Conservation (phyloP, 2,329 filamentous ascomycete genomes). For the Epichloe gansuensis region DNA sequence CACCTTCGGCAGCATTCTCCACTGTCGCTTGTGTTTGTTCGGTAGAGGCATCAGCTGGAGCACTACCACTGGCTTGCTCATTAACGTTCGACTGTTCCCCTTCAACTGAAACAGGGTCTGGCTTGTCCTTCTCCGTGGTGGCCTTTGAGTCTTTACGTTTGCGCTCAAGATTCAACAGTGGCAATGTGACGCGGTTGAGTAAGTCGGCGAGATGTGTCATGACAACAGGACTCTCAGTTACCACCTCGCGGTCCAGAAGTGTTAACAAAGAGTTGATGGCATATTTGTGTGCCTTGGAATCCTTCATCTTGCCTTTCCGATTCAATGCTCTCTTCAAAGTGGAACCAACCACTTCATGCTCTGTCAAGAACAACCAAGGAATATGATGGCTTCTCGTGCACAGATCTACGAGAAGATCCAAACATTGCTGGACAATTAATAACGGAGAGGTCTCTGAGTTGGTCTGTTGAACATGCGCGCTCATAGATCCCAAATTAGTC, state of each 20-base stretch:
- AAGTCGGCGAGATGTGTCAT: conserved; percentile 89
- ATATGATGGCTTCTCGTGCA: conserved; percentile 78
- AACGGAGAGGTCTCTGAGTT: conserved; percentile 86
- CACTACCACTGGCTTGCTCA: conserved; percentile 8
- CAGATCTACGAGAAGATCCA: conserved; percentile 72
- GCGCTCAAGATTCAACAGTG: conserved; percentile 68
- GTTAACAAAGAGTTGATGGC: conserved; percentile 83
- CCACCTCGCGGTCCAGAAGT: conserved; percentile 81
- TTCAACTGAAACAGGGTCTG: conserved; percentile 12
- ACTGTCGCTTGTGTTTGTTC: conserved; percentile 14
- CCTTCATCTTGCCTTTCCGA: conserved; percentile 80
- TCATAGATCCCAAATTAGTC: conserved; percentile 39
- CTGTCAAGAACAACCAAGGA: conserved; percentile 81
- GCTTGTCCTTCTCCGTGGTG: conserved; percentile 19
- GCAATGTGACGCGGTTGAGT: conserved; percentile 76
- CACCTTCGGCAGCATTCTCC: conserved; percentile 14
- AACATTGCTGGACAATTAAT: conserved; percentile 89
- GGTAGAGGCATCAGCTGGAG: conserved; percentile 11
- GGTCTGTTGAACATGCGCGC: conserved; percentile 30
- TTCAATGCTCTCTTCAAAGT: conserved; percentile 64
- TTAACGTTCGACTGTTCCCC: conserved; percentile 19
- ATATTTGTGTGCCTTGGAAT: conserved; percentile 71
- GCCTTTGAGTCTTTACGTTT: conserved; percentile 28
- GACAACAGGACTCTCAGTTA: conserved; percentile 92
- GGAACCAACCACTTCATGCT: conserved; percentile 66